Base-by-base conservation (phyloP, 225 moss, liverwort and hornwort genomes). In the Sphagnum contortum region DNA sequence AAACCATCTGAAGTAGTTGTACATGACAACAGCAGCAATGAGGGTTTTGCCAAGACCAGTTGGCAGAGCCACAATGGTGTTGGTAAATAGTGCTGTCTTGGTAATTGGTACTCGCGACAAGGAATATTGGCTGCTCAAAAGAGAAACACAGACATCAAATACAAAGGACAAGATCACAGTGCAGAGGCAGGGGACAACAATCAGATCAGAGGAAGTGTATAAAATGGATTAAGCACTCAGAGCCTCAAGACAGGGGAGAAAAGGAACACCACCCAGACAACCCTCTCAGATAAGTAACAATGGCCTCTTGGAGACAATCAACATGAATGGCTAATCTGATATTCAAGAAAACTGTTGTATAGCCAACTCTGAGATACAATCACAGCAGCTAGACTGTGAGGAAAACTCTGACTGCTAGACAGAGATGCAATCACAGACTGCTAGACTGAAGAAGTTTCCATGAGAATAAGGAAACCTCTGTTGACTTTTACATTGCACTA, bases 21-120 rank as follows among this genome's bases (percentile, higher is more conserved):
- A 98, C 85, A 98, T 98, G 13, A 98, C 92, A 48, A 92, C 90
- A 14, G 96, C 96, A 72, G 96, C 96, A 69, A 98, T 98, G 5
- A 93, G 72, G 53, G 96, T 98, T 74, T 98, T 98, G 48, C 96
- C 96, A 70, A 98, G 79, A 47, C 96, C 96, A 47, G 96, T 98
- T 6, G 96, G 96, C 51, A 98, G 83, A 65, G 93, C 92, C 12
- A 98, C 96, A 52, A 98, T 85, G 44, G 96, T 98, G 71, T 98
- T 98, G 64, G 80, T 72, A 62, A 92, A 98, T 12, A 98, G 79
- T 46, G 96, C 96, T 68, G 88, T 83, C 73, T 87, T 81, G 7
- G 89, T 76, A 14, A 98, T 70, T 98, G 96, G 56, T 98, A 98
- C 62, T 81, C 77, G 65, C 96, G 90, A 68, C 77, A 80, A 2